Base-by-base conservation (phyloP, 345 rosid genomes). In the Pelargonium nanum region DNA sequence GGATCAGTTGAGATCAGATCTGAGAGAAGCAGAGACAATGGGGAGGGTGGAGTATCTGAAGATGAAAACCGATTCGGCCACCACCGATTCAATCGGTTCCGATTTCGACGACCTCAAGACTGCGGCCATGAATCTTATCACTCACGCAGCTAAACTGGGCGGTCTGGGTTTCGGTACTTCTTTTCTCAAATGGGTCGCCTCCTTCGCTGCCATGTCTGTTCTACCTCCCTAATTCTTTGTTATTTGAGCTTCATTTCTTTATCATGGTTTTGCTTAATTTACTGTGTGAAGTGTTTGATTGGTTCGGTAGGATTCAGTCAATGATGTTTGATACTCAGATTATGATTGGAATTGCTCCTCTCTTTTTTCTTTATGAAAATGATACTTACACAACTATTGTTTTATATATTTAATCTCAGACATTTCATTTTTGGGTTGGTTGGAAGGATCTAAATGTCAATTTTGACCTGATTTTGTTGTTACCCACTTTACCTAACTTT, bases 161-260 rank as follows among this genome's bases (percentile, higher is more conserved):
- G 95, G 94, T 28, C 68, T 87, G 61, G 87, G 90, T 2, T 84
- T 84, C 4, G 90, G 92, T 52, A 87, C 96, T 55, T 71, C 88
- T 65, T 81, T 89, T 55, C 92, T 89, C 78, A 78, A 86, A 79
- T 89, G 96, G 94, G 73, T 89, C 0, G 89, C 97, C 60, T 85
- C 99, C 24, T 69, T 83, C 50, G 77, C 96, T 32, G 96, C 99
- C 26, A 89, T 89, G 90, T 89, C 34, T 69, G 84, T 48, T 22
- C 26, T 44, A 23, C 34, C 15, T 26, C n/a, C 19, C 22, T 4
- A 3, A 20, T 1, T 22, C 12, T 57, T 0, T 28, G 30, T 3
- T 1, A 6, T n/a, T 26, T 0, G 44, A 9, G 25, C 16, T 9
- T 7, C 15, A 8, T 48, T 25, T 16, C 19, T 25, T 52, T 15